Evolutionary conservation across 31 red algal species (phyloP).

Genomic region (Porphyra umbilicalis): DNA sequence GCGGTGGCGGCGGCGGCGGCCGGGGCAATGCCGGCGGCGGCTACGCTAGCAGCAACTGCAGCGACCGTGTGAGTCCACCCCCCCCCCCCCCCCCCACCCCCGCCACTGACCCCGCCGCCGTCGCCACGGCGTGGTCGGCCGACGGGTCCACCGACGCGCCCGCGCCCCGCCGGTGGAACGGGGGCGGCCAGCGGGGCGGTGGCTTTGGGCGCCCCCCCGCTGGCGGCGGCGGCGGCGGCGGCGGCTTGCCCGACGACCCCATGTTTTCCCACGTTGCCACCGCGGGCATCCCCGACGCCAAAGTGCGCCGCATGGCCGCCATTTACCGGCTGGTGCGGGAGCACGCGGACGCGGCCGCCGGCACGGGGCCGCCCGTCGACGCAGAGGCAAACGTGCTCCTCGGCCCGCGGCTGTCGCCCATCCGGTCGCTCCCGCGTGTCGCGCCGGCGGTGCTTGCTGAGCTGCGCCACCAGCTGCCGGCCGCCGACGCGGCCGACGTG

Average conservation of each 20-base stretch:
- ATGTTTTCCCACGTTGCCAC: neutral
- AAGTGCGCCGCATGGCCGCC: neutral
- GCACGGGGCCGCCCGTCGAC: neutral
- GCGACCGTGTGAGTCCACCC: no score
- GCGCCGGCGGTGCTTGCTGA: neutral
- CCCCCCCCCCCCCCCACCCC: no score
- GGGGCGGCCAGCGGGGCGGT: neutral
- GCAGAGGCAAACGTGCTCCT: neutral
- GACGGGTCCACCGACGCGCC: no score
- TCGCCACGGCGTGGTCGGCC: no score
- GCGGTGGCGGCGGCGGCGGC: no score
- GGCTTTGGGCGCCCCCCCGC: neutral
- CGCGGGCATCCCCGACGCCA: neutral
- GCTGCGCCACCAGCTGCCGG: neutral
- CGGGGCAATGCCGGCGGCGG: no score
- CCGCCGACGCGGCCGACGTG: neutral
- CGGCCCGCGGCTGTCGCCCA: neutral
- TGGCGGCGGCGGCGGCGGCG: neutral
- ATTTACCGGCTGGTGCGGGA: neutral
- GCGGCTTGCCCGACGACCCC: neutral
- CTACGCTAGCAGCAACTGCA: no score
- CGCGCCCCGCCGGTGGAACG: neutral
- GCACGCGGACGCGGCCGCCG: neutral
- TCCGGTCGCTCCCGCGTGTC: neutral
- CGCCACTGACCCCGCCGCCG: no score